Percentiles rank a stretch among this genome's conserved stretches.
Conservation (phyloP, 352 stramenopile genomes). For the Globisporangium okanoganense region DNA sequence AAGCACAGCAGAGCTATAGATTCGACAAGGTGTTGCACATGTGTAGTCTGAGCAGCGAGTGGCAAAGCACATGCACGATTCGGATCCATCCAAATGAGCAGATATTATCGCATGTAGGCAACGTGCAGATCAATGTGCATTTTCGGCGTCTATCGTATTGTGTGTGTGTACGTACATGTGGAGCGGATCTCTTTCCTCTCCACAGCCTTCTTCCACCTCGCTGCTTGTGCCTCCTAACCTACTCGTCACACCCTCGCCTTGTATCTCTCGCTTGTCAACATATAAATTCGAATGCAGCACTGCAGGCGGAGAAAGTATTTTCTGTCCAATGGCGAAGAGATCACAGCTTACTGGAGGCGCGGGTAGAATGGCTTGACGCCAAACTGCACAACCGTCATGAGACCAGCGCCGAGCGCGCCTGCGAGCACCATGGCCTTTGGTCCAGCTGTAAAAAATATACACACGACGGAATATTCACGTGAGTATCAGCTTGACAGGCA, state of each 20-base stretch:
- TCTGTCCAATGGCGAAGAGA: neutral
- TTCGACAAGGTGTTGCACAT: no score
- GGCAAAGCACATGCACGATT: no score
- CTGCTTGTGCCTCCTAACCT: neutral
- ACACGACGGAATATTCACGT: neutral
- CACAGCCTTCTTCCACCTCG: neutral
- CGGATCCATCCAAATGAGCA: no score
- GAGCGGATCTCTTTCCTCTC: neutral
- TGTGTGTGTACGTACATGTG: neutral
- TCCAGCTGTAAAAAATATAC: conserved; percentile 26
- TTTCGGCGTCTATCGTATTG: conserved; percentile 14
- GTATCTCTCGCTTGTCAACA: neutral
- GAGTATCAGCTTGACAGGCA: conserved; percentile 3
- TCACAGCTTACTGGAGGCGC: conserved; percentile 46
- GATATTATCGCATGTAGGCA: no score
- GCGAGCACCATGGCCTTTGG: conserved; percentile 82
- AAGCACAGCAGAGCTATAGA: no score
- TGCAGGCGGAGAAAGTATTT: neutral
- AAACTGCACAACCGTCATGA: conserved; percentile 86
- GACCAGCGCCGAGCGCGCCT: conserved; percentile 65
- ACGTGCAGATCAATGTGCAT: neutral
- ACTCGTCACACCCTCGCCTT: neutral
- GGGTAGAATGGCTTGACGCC: conserved; percentile 83
- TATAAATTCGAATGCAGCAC: conserved; percentile 1
- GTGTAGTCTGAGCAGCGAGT: no score